A percentile compares a stretch with the other conserved stretches of the same genome.
These are phyloP conservation scores for Orbilia oligospora DNA, from an alignment of 2,329 filamentous ascomycete species.

Conservation along the genomic window DNA sequence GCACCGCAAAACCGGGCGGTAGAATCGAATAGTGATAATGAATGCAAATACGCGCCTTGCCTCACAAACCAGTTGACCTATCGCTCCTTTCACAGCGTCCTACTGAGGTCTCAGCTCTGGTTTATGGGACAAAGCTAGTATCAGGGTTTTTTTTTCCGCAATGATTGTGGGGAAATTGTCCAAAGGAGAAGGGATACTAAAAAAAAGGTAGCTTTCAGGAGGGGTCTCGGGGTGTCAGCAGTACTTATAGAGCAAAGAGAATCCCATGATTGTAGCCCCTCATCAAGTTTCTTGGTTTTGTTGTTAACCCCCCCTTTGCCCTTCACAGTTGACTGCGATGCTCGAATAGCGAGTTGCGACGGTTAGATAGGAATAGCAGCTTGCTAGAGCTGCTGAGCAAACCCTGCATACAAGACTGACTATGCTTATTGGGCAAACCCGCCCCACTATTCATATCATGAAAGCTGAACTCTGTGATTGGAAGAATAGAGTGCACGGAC, in stretches of 20 bases:
- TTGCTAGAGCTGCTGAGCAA: not conserved
- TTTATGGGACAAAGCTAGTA: conserved; percentile 14
- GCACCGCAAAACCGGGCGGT: not conserved
- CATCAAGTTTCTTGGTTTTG: not conserved
- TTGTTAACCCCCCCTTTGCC: not conserved
- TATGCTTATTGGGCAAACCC: not conserved
- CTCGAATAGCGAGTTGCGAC: not conserved
- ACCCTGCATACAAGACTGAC: not conserved
- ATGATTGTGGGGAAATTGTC: not conserved
- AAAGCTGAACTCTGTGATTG: not conserved
- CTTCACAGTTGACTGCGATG: not conserved
- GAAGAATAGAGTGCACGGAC: not conserved
- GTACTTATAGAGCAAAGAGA: not conserved
- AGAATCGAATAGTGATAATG: not conserved
- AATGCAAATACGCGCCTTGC: conserved; percentile 3
- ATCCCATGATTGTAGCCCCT: not conserved
- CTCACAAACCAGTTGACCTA: not conserved
- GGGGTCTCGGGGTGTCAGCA: no score
- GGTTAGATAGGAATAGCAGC: not conserved
- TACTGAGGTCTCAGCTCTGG: not conserved
- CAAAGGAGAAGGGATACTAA: no score
- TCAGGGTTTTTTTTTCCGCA: not conserved
- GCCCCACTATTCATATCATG: not conserved
- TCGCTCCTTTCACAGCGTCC: not conserved
- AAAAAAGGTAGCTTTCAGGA: not conserved